Evolutionary conservation across 768 basidiomycete genomes (phyloP).

Genomic region (Leucocoprinus sp.): DNA sequence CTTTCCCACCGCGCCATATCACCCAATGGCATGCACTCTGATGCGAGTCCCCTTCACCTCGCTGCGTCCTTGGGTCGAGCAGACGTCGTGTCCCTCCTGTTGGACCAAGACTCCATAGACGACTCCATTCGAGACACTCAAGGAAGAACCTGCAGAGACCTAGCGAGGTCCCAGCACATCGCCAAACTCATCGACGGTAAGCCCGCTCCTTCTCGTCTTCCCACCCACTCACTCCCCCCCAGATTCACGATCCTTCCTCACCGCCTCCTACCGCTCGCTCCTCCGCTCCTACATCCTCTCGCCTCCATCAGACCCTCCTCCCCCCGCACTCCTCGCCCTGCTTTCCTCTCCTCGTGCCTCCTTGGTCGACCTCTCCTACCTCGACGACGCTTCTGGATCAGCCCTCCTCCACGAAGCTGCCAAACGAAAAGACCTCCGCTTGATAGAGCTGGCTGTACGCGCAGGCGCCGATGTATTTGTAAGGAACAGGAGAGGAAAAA

Average conservation of each 20-base stretch:
- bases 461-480: slow-evolving; percentile 88
- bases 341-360: slow-evolving; percentile 62
- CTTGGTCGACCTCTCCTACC: slow-evolving; percentile 68
- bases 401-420: slow-evolving; percentile 86
- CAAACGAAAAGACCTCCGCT: slow-evolving; percentile 63
- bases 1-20: slow-evolving; percentile 70
- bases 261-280: slow-evolving; percentile 65
- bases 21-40: slow-evolving; percentile 68
- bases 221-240: not conserved
- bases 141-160: slow-evolving; percentile 63
- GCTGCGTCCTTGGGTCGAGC: slow-evolving; percentile 61
- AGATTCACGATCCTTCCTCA: slow-evolving; percentile 76
- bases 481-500: slow-evolving; percentile 65
- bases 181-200: slow-evolving; percentile 61
- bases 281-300: slow-evolving; percentile 70
- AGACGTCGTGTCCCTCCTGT: slow-evolving; percentile 66
- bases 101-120: slow-evolving; percentile 75
- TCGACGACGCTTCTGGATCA: slow-evolving; percentile 71
- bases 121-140: slow-evolving; percentile 64
- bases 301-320: slow-evolving; percentile 30
- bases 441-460: slow-evolving; percentile 78
- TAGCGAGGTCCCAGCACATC: slow-evolving; percentile 63
- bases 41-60: slow-evolving; percentile 64
- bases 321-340: slow-evolving; percentile 41
- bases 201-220: slow-evolving; percentile 11